Percentiles rank a stretch among this genome's conserved stretches.
phyloP scores from a whole-genome alignment of 345 rosid species.

The Limnanthes douglasii region DNA sequence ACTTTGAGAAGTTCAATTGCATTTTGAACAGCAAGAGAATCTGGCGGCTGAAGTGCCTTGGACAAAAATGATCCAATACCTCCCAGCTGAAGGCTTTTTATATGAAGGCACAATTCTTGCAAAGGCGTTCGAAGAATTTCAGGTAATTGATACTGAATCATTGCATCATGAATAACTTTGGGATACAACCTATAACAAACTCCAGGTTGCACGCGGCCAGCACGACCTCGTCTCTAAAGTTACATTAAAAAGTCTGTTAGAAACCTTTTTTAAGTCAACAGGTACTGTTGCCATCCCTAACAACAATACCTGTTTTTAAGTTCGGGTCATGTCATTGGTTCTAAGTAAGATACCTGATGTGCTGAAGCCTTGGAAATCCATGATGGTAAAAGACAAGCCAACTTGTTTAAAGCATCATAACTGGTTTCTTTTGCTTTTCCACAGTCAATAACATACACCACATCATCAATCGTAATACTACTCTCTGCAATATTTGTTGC shows the following conservation, averaged over 20 bases:
- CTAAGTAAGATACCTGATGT: conserved; percentile 46
- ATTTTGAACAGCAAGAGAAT: conserved; percentile 86
- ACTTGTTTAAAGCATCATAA: conserved; percentile 93
- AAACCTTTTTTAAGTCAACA: too few relatives aligned
- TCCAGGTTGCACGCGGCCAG: conserved; percentile 97
- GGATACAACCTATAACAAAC: conserved; percentile 92
- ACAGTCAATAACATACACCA: conserved; percentile 90
- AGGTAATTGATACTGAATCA: conserved; percentile 74
- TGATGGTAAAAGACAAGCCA: conserved; percentile 87
- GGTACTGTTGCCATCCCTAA: too few relatives aligned
- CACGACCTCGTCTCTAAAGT: conserved; percentile 87
- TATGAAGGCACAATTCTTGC: conserved; percentile 85
- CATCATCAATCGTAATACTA: conserved; percentile 93
- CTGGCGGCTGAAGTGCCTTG: conserved; percentile 96
- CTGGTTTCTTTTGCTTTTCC: conserved; percentile 98
- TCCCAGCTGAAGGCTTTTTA: conserved; percentile 89
- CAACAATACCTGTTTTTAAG: too few relatives aligned
- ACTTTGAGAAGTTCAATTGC: conserved; percentile 93
- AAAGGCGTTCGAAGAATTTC: conserved; percentile 92
- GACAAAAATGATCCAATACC: conserved; percentile 73
- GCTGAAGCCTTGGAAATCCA: conserved; percentile 98
- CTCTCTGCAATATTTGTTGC: conserved; percentile 98
- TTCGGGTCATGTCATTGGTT: too few relatives aligned
- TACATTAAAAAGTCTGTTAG: conserved; percentile 7
- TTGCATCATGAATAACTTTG: conserved; percentile 58